A percentile compares a stretch with the other conserved stretches of the same genome.
Conservation (phyloP, 495 filamentous ascomycete species). For the Xylaria longipes region DNA sequence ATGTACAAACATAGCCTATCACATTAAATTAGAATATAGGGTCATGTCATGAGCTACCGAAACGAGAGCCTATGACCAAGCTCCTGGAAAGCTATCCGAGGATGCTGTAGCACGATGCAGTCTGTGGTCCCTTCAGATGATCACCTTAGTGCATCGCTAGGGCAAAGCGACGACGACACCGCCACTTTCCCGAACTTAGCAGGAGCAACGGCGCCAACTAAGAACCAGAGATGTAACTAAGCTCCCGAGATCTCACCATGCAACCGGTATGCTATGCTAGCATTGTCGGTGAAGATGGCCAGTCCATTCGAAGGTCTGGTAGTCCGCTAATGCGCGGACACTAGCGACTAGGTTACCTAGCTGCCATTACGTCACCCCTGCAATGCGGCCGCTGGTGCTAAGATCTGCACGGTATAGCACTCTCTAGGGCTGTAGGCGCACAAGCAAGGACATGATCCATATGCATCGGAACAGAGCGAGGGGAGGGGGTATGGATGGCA, state of each 20-base stretch:
- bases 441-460: conserved; percentile 23
- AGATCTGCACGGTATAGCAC: conserved; percentile 13
- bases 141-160: conserved; percentile 1
- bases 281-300: conserved; percentile 17
- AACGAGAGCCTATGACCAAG: neutral
- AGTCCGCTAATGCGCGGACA: conserved; percentile 22
- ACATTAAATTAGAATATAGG: neutral
- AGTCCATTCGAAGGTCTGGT: conserved; percentile 13
- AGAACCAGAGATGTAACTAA: conserved; percentile 14
- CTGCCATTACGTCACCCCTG: conserved; percentile 22
- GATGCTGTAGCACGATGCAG: conserved; percentile 21
- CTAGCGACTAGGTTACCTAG: neutral
- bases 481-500: conserved; percentile 8
- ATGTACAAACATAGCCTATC: neutral
- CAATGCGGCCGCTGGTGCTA: conserved; percentile 12
- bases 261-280: neutral
- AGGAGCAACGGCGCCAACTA: conserved; percentile 15
- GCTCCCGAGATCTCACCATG: conserved; percentile 27
- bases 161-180: conserved; percentile 2
- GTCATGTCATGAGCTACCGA: conserved; percentile 4
- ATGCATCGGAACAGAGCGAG: conserved; percentile 28
- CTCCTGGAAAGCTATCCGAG: conserved; percentile 21
- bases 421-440: conserved; percentile 19
- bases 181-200: neutral
- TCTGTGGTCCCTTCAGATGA: conserved; percentile 11